These are phyloP conservation scores for Thinopyrum elongatum DNA, from an alignment of 176 grass and related monocot species.

Conservation along the genomic window DNA sequence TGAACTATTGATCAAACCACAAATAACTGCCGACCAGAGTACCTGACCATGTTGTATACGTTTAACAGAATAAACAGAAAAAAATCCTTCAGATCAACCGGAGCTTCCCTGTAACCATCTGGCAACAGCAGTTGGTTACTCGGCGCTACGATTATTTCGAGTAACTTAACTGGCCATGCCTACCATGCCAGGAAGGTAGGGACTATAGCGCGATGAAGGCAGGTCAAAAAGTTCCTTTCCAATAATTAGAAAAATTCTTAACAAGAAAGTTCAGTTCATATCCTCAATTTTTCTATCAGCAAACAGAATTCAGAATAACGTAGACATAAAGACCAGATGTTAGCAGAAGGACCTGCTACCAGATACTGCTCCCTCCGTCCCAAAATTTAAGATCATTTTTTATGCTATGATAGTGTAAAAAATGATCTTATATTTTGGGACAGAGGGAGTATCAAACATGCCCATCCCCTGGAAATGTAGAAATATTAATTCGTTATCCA, in stretches of 20 bases:
- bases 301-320: neutral
- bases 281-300: neutral
- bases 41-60: neutral
- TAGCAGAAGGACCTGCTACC: neutral
- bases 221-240: neutral
- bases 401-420: no score
- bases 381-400: no score
- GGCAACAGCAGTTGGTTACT: slow-evolving; percentile 2
- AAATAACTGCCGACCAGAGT: neutral
- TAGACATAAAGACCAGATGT: neutral
- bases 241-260: neutral
- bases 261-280: neutral
- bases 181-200: neutral
- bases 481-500: neutral
- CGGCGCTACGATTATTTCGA: neutral
- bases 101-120: neutral
- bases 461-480: neutral
- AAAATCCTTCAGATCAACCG: neutral
- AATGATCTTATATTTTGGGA: no score
- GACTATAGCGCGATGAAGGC: neutral
- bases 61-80: neutral
- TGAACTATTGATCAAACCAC: neutral
- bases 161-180: neutral
- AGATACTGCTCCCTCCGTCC: neutral
- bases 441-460: neutral